These are phyloP conservation scores for Boechera retrofracta DNA, from an alignment of 345 rosid species.

Conservation along the genomic window DNA sequence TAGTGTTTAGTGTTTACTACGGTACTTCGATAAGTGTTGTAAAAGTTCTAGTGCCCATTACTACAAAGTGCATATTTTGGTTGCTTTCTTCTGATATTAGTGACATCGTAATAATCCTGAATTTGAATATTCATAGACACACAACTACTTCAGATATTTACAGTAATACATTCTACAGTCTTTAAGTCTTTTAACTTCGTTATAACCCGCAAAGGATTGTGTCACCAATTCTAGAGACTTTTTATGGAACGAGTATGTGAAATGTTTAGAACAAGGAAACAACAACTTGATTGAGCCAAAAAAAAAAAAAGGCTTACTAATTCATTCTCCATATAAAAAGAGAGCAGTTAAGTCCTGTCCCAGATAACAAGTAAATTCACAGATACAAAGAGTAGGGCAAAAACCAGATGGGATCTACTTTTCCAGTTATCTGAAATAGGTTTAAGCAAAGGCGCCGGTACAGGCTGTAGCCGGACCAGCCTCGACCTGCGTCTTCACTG, in stretches of 20 bases:
- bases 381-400: conserved; percentile 5
- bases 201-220: not conserved
- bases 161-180: not conserved
- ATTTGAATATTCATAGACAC: not conserved
- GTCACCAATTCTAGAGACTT: not conserved
- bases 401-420: conserved; percentile 16
- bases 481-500: conserved; percentile 62
- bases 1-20: not conserved
- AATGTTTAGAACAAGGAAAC: not conserved
- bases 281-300: conserved; percentile 12
- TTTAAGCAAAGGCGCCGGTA: conserved; percentile 66
- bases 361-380: conserved; percentile 12
- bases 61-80: not conserved
- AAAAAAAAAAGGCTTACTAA: not conserved
- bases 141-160: not conserved
- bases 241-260: not conserved
- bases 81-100: not conserved
- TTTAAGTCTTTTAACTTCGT: not conserved
- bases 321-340: conserved; percentile 25
- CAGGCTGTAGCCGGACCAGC: conserved; percentile 77
- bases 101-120: no score
- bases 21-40: not conserved
- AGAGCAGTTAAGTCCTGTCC: conserved; percentile 34
- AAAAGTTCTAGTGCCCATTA: not conserved
- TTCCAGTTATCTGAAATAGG: conserved; percentile 17